Base-by-base conservation (phyloP, 352 stramenopile genomes). In the Peronosclerospora sorghi region DNA sequence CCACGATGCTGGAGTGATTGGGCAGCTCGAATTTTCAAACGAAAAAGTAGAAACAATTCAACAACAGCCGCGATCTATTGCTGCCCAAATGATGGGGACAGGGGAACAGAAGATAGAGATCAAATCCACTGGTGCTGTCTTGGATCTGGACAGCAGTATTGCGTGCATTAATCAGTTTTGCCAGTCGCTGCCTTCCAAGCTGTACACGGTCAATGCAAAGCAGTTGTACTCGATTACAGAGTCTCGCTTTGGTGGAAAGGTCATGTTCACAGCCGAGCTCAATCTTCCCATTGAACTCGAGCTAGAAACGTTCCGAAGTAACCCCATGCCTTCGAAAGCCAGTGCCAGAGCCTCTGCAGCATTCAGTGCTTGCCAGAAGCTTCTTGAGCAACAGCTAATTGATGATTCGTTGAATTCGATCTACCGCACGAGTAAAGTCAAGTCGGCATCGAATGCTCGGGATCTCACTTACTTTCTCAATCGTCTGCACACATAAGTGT, bases 121-220 rank as follows among this genome's bases (percentile, higher is more conserved):
- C 10, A 48, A 67, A 27, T 62, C 51, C 0, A 87, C 74, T 8
- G 78, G 78, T 9, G 78, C 78, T 13, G 56, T 75, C 15, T 46
- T 90, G 30, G 75, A 87, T 53, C 42, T 90, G 10, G 78, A 90
- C 41, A 84, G 73, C 38, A 83, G 73, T 39, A 73, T 87, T 38
- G 37, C 61, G 19, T 69, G 60, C n/a, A 61, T 90, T 12, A 84
- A 90, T 41, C 68, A 78, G 58, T 90, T 87, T 48, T 85, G 70
- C 40, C 78, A 90, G 46, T 72, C 73, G 21, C 59, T 90, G 20
- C 78, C 78, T 1, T 47, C 36, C 20, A 59, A 55, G 1, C 47
- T 84, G 51, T 84, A 62, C 32, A 75, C 66, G 0, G 41, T 83
- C 20, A 45, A 86, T 24, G 45, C 51, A 34, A 83, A 85, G 46